A percentile compares a stretch with the other conserved stretches of the same genome.
phyloP scores from a whole-genome alignment of 1,284 basidiomycete species.

The Spongispora temasekensis region DNA sequence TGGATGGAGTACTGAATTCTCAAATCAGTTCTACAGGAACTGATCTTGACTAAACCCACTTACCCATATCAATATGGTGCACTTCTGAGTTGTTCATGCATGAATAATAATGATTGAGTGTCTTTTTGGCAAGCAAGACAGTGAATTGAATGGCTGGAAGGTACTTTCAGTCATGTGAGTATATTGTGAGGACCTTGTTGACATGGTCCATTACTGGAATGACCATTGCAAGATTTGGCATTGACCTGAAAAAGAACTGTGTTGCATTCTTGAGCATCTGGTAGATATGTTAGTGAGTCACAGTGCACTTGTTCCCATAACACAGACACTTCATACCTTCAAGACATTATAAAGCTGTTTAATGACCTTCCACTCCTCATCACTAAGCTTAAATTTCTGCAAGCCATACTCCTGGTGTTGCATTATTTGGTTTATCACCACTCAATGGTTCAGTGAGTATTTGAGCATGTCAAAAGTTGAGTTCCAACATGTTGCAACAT shows the following conservation, averaged over 20 bases:
- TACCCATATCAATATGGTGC: not conserved
- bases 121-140: not conserved
- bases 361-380: not conserved
- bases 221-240: too few relatives aligned
- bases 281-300: too few relatives aligned
- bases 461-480: conserved; percentile 1
- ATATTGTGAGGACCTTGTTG: too few relatives aligned
- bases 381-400: too few relatives aligned
- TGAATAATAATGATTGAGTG: too few relatives aligned
- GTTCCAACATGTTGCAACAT: too few relatives aligned
- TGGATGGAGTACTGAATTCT: not conserved
- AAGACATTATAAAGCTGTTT: not conserved
- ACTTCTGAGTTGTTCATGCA: too few relatives aligned
- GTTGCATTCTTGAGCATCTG: conserved; percentile 28
- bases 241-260: conserved; percentile 21
- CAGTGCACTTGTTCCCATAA: too few relatives aligned
- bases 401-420: not conserved
- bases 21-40: too few relatives aligned
- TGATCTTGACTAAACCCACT: not conserved
- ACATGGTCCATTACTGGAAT: too few relatives aligned
- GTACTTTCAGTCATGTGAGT: too few relatives aligned
- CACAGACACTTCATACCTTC: not conserved
- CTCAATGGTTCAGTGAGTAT: not conserved
- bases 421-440: not conserved
- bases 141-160: not conserved